Conservation (phyloP, 2,329 filamentous ascomycete genomes). For the Harringtonia lauricola region DNA sequence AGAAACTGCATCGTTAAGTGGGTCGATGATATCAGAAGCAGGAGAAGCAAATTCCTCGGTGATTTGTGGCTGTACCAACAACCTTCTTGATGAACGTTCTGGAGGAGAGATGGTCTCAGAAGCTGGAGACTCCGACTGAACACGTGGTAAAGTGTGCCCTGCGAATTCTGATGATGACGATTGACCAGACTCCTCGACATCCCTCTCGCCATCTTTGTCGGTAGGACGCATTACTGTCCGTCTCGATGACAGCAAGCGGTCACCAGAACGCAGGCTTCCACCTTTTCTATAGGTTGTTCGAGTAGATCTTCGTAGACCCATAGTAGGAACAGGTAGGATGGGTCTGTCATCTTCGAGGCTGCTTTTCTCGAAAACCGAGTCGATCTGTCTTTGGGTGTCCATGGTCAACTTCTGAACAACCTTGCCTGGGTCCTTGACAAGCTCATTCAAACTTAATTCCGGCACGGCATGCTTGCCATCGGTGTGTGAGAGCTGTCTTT, state of each 20-base stretch:
- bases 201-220: conserved; percentile 46
- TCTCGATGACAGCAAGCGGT: conserved; percentile 65
- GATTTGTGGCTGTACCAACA: neutral
- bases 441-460: conserved; percentile 64
- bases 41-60: neutral
- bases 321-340: conserved; percentile 67
- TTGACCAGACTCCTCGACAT: conserved; percentile 25
- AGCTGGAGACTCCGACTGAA: conserved; percentile 58
- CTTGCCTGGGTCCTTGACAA: conserved; percentile 69
- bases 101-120: conserved; percentile 22
- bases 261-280: conserved; percentile 72
- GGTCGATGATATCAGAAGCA: too few relatives aligned
- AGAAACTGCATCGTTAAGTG: too few relatives aligned
- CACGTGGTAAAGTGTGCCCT: conserved; percentile 44
- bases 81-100: too few relatives aligned
- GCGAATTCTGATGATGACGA: conserved; percentile 27
- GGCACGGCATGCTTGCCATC: conserved; percentile 24
- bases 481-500: conserved; percentile 66
- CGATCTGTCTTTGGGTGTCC: conserved; percentile 36
- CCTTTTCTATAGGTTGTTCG: conserved; percentile 80
- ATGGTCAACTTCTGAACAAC: conserved; percentile 59
- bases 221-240: conserved; percentile 50
- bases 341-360: conserved; percentile 60
- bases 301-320: conserved; percentile 78
- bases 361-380: conserved; percentile 27